Base-by-base conservation (phyloP, 345 rosid species). In the Sonneratia alba region DNA sequence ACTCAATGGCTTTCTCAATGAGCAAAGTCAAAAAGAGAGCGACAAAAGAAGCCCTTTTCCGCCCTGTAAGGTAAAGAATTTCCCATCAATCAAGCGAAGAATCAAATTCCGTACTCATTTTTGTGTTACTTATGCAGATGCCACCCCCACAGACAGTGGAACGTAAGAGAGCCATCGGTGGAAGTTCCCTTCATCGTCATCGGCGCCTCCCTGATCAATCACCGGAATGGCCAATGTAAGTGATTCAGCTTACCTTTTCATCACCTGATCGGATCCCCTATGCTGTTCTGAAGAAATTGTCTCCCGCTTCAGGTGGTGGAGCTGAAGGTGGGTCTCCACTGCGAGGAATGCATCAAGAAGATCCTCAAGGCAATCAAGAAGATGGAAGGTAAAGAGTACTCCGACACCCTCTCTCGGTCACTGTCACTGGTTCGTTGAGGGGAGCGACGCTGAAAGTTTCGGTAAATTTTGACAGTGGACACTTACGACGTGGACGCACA, bases 301-400 rank as follows among this genome's bases (percentile, higher is more conserved):
- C 16, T 21, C 42, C 15, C 27, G 21, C 3, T 72, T 77, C 67
- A 93, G 97, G 81, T 87, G 71, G 98, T 93, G 77, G 96, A 91
- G 71, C 55, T 93, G 75, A 89, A 85, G 77, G 96, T 93, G 75
- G 87, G 85, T 49, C 79, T 90, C 77, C 96, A 90, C 48, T 92
- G 98, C 37, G 89, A 89, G 0, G 90, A 89, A 70, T 87, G 96
- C 69, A 89, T 88, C 78, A 89, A 81, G 83, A 91, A 91, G 72
- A 89, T 93, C 83, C 77, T 93, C 38, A 89, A 93, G 76, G 92
- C 93, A 40, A 88, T 93, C 76, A 91, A 93, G 87, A 91, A 91
- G 76, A 85, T 91, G 67, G 86, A 85, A 70, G 95, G 96, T 90
- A 83, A 69, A 51, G 19, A 6, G 49, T 18, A 12, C 24, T 40